Base-by-base conservation (phyloP, 1,284 basidiomycete genomes). In the Apiotrichum akiyoshidainum region DNA sequence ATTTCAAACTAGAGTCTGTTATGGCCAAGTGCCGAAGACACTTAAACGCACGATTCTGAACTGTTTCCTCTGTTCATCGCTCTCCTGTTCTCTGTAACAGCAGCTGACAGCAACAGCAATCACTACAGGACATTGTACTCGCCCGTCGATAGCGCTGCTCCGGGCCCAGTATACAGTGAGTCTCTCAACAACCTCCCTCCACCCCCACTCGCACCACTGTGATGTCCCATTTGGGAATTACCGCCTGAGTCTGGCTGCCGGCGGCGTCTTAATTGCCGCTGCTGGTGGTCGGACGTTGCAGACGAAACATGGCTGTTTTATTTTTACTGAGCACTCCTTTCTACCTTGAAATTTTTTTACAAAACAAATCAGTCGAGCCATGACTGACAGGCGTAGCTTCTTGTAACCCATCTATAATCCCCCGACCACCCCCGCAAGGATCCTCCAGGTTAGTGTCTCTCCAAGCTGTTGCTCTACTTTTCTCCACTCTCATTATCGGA, bases 1-100 rank as follows among this genome's bases (percentile, higher is more conserved):
- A 68, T 65, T 72, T 77, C 75, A 77, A 77, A 77, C 75, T 77
- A 77, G 75, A 77, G 75, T 77, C 75, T 75, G 73, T 77, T 72
- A 77, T 62, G 75, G 72, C 72, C 65, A 75, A 75, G 67, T 59
- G 73, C 72, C 75, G 60, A 74, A 73, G 75, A 77, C 71, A 71
- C 75, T 65, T 72, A 74, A 72, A 74, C 66, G 73, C 75, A 75
- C 75, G 70, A 55, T 60, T 76, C 75, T 77, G 75, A 77, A 58
- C 57, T 52, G 35, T 31, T 22, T 47, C 57, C 37, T 52, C 42
- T 44, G 42, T 21, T 41, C 46, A 46, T 35, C 50, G 10, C 46
- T 42, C 46, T 22, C 34, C 37, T 50, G 39, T 31, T 33, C 26
- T 44, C 39, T n/a, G 22, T 21, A 9, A 17, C 8, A 17, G 41